A percentile compares a stretch with the other conserved stretches of the same genome.
These are phyloP conservation scores for Microcyclospora tardicrescens DNA, from an alignment of 2,329 filamentous ascomycete genomes.

Conservation along the genomic window DNA sequence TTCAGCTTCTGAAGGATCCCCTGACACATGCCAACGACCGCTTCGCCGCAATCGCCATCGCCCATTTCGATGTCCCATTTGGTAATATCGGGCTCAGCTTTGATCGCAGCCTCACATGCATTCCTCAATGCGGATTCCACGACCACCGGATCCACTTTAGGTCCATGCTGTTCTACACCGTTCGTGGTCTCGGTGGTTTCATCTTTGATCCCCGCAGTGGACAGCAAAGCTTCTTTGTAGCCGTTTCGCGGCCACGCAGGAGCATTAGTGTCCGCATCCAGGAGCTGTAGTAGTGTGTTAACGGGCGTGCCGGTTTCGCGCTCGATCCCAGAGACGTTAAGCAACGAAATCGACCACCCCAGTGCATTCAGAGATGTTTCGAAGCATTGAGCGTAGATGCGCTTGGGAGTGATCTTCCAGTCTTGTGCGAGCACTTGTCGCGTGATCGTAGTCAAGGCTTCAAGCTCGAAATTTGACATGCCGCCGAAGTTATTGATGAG, in stretches of 20 bases:
- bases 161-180: conserved; percentile 5
- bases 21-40: conserved; percentile 28
- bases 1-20: conserved; percentile 21
- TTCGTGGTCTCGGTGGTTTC: conserved; percentile 1
- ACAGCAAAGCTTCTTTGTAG: conserved; percentile 18
- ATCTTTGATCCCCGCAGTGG: conserved; percentile 1
- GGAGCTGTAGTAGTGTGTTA: conserved; percentile 33
- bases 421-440: conserved; percentile 29
- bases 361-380: conserved; percentile 44
- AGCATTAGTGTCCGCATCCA: conserved; percentile 39
- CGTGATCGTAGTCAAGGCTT: conserved; percentile 33
- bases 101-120: conserved; percentile 37
- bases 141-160: conserved; percentile 13
- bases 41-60: conserved; percentile 54
- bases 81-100: conserved; percentile 50
- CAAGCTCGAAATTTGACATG: conserved; percentile 35
- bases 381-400: conserved; percentile 37
- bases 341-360: conserved; percentile 43
- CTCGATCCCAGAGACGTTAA: conserved; percentile 37
- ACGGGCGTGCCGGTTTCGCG: conserved; percentile 26
- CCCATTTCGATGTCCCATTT: conserved; percentile 51
- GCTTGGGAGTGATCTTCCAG: conserved; percentile 36
- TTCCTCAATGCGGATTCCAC: conserved; percentile 28
- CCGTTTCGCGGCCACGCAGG: conserved; percentile 40
- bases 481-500: conserved; percentile 40